Conservation (phyloP, 495 filamentous ascomycete genomes). For the Xylaria curta region DNA sequence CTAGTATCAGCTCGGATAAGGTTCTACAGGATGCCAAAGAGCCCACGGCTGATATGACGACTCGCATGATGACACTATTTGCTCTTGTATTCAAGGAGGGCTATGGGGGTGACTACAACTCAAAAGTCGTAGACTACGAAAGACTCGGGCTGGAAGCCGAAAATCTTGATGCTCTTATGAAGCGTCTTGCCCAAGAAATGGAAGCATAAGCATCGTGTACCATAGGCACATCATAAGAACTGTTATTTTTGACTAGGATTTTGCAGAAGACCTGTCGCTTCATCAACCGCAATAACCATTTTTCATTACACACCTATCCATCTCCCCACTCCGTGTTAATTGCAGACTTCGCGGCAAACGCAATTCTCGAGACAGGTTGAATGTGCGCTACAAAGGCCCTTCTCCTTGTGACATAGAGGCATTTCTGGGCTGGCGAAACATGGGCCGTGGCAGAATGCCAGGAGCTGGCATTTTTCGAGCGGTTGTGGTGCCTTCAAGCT, state of each 20-base stretch:
- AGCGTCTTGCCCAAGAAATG: conserved; percentile 7
- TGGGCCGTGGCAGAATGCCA: conserved; percentile 15
- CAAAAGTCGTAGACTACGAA: conserved; percentile 36
- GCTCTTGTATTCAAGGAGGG: conserved; percentile 38
- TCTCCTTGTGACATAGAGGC: not conserved
- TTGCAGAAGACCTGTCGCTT: not conserved
- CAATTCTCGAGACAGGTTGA: not conserved
- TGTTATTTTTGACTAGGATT: not conserved
- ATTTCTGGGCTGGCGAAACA: not conserved
- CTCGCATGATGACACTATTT: conserved; percentile 40
- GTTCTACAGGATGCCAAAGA: conserved; percentile 46
- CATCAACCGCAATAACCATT: not conserved
- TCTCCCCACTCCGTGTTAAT: not conserved
- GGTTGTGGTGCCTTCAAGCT: not conserved
- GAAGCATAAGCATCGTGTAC: not conserved
- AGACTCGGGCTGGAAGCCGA: conserved; percentile 37
- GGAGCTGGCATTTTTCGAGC: not conserved
- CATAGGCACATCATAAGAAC: not conserved
- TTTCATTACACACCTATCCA: not conserved
- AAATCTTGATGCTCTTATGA: conserved; percentile 36
- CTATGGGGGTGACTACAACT: conserved; percentile 36
- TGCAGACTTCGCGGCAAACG: conserved; percentile 2
- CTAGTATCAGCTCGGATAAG: conserved; percentile 43
- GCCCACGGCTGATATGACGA: conserved; percentile 37
- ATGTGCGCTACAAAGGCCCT: not conserved